phyloP scores from a whole-genome alignment of 805 yeast species.

The Danielozyma ontarioensis region DNA sequence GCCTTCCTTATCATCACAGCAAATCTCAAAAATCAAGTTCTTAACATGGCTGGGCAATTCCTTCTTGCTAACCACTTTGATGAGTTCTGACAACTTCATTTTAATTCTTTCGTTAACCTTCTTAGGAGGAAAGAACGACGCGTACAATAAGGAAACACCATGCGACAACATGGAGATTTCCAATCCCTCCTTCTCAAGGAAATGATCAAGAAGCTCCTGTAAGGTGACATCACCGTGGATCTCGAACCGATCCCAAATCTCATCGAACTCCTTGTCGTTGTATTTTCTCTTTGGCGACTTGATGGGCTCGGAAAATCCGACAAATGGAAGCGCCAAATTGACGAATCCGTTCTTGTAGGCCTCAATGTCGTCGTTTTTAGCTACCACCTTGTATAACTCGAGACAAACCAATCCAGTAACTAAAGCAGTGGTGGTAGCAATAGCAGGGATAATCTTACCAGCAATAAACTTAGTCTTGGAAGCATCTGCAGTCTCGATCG shows the following conservation, averaged over 20 bases:
- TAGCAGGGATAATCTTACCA: constrained; percentile 97
- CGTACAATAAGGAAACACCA: constrained; percentile 85
- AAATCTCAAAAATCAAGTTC: constrained; percentile 80
- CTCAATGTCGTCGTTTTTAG: constrained; percentile 68
- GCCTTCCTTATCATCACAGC: constrained; percentile 87
- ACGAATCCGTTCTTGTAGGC: constrained; percentile 89
- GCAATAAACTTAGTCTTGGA: constrained; percentile 95
- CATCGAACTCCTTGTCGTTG: constrained; percentile 73
- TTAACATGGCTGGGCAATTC: constrained; percentile 69
- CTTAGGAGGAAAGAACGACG: constrained; percentile 89
- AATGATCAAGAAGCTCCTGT: constrained; percentile 65
- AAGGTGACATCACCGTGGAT: constrained; percentile 72
- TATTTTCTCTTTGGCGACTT: constrained; percentile 79
- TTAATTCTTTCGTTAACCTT: constrained; percentile 74
- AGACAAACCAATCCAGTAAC: constrained; percentile 93
- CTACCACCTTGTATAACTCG: constrained; percentile 87
- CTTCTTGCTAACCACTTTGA: constrained; percentile 81
- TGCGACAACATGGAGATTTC: constrained; percentile 88
- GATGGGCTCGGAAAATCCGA: constrained; percentile 95
- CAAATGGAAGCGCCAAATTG: constrained; percentile 89
- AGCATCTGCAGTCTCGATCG: constrained; percentile 82
- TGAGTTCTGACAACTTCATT: constrained; percentile 66
- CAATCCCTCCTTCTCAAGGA: constrained; percentile 77
- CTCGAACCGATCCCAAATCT: constrained; percentile 93
- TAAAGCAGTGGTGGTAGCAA: constrained; percentile 97